Conservation (phyloP, 352 stramenopile genomes). For the Pythium aquatile region DNA sequence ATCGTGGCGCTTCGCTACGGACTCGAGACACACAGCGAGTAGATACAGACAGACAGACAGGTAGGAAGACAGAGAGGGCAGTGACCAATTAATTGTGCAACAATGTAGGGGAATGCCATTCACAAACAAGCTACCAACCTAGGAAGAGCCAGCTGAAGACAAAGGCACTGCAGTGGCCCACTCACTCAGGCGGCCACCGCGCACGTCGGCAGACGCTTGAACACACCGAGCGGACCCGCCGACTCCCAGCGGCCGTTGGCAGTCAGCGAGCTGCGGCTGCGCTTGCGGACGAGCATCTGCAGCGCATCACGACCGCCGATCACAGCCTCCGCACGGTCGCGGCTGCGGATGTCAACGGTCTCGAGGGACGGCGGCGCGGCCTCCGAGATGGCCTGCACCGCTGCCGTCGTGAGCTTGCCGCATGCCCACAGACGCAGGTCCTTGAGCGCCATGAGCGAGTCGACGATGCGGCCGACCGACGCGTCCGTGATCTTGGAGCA, state of each 20-base stretch:
- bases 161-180: background rate
- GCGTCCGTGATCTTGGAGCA: slow-evolving; percentile 77
- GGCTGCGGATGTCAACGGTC: slow-evolving; percentile 74
- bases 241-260: slow-evolving; percentile 72
- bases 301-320: slow-evolving; percentile 72
- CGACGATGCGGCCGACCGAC: slow-evolving; percentile 58
- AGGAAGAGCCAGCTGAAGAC: background rate
- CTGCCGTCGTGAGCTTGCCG: slow-evolving; percentile 71
- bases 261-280: slow-evolving; percentile 47
- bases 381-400: slow-evolving; percentile 67
- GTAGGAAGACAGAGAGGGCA: background rate
- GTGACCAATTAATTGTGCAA: background rate
- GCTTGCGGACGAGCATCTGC: slow-evolving; percentile 73
- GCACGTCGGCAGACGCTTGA: slow-evolving; percentile 57
- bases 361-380: slow-evolving; percentile 53
- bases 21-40: slow-evolving; percentile 16
- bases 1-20: slow-evolving; percentile 52
- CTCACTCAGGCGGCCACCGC: slow-evolving; percentile 60
- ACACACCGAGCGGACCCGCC: slow-evolving; percentile 64
- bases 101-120: slow-evolving; percentile 1
- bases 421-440: slow-evolving; percentile 83
- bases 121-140: background rate
- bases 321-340: slow-evolving; percentile 71
- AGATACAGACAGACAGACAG: background rate
- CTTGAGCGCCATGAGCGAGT: slow-evolving; percentile 50